phyloP scores from a whole-genome alignment of 176 grass and related monocot species.

The Tillandsia fasciculata region DNA sequence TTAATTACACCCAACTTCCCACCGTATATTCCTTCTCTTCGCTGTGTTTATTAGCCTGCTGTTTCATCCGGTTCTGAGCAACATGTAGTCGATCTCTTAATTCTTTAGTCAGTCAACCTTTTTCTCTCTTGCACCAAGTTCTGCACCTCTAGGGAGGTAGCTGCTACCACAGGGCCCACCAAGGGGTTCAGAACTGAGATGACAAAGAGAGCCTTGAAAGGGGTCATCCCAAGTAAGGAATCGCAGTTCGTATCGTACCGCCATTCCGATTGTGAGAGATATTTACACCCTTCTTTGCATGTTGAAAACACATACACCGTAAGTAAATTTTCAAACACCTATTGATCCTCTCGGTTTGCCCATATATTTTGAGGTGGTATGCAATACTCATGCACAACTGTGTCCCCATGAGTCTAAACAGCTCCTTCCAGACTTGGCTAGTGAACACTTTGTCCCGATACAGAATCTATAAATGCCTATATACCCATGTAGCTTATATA shows the following conservation, averaged over 20 bases:
- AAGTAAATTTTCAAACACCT: neutral
- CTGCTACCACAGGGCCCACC: too few relatives aligned
- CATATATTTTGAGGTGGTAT: neutral
- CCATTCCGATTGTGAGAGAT: neutral
- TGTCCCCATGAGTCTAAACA: neutral
- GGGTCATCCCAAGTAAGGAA: neutral
- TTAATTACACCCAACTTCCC: too few relatives aligned
- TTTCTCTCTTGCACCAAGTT: too few relatives aligned
- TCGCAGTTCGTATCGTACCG: neutral
- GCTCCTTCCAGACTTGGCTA: neutral
- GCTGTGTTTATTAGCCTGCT: too few relatives aligned
- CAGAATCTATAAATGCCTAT: neutral
- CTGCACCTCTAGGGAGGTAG: too few relatives aligned
- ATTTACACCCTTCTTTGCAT: neutral
- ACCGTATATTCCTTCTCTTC: too few relatives aligned
- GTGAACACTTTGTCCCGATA: neutral
- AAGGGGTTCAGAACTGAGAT: neutral
- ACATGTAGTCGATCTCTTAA: too few relatives aligned
- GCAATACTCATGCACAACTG: neutral
- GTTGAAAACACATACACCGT: neutral
- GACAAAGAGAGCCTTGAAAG: neutral
- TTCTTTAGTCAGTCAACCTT: too few relatives aligned
- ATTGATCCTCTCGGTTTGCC: neutral
- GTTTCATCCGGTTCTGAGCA: too few relatives aligned
- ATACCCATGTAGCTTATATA: neutral